A percentile compares a stretch with the other conserved stretches of the same genome.
phyloP scores from a whole-genome alignment of 768 basidiomycete genomes.

The Terana coerulea region DNA sequence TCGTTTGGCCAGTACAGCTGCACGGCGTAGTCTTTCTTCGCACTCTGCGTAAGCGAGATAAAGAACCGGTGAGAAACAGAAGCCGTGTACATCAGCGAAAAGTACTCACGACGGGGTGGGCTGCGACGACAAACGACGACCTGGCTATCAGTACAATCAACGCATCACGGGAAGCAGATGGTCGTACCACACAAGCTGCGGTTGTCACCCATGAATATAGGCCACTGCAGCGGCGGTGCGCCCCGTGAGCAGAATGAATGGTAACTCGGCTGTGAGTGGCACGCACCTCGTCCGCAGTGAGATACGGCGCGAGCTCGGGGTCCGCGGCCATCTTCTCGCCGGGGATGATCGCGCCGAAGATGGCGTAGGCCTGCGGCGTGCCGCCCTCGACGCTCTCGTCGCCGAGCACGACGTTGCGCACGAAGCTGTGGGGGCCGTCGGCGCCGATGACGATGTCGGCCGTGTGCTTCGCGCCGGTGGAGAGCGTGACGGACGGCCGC shows the following conservation, averaged over 20 bases:
- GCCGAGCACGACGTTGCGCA: conserved; percentile 31
- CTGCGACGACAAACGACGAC: conserved; percentile 16
- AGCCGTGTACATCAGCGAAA: conserved; percentile 9
- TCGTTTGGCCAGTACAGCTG: conserved; percentile 38
- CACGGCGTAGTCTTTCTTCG: conserved; percentile 32
- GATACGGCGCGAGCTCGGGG: conserved; percentile 29
- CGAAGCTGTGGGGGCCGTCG: conserved; percentile 48
- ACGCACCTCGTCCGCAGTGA: conserved; percentile 30
- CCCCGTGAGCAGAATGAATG: neutral
- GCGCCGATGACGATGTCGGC: conserved; percentile 60
- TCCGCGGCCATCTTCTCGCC: conserved; percentile 38
- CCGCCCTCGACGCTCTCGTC: conserved; percentile 25
- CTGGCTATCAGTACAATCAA: neutral
- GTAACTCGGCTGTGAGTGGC: neutral
- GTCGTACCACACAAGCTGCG: conserved; percentile 22
- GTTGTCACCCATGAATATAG: conserved; percentile 26
- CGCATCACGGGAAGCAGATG: conserved; percentile 12
- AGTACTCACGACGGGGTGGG: conserved; percentile 17
- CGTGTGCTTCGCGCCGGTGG: conserved; percentile 38
- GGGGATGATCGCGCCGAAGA: conserved; percentile 45
- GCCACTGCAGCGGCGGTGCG: conserved; percentile 22
- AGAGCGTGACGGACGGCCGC: conserved; percentile 23
- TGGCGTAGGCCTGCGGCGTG: conserved; percentile 25
- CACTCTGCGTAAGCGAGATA: conserved; percentile 28
- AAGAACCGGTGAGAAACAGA: conserved; percentile 32